Evolutionary conservation across 2,329 filamentous ascomycete species (phyloP).

Genomic region (Cadophora sp.): DNA sequence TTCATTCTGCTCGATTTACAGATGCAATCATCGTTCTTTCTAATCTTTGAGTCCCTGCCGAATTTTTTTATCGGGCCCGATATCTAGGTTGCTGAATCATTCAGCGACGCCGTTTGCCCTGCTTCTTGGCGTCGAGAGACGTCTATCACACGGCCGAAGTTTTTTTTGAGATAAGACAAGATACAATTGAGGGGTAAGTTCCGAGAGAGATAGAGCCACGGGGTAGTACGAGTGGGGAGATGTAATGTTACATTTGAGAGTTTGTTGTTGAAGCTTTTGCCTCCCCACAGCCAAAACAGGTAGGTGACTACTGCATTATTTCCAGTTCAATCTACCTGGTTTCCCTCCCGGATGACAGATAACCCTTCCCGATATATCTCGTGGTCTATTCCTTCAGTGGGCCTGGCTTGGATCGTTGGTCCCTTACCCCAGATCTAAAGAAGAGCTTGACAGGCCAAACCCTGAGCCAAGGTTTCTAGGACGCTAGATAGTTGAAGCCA

Average conservation of each 20-base stretch:
- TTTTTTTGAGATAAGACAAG: too few relatives aligned
- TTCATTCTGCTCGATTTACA: too few relatives aligned
- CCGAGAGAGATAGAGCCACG: neutral
- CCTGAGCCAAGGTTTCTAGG: too few relatives aligned
- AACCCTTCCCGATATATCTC: neutral
- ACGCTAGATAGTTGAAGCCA: too few relatives aligned
- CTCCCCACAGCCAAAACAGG: neutral
- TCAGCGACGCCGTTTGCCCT: too few relatives aligned
- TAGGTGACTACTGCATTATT: neutral
- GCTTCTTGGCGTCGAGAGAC: too few relatives aligned
- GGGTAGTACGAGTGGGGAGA: neutral
- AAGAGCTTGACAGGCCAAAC: neutral
- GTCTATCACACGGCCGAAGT: too few relatives aligned
- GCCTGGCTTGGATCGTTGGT: neutral
- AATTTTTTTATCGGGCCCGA: too few relatives aligned
- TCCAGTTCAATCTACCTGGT: neutral
- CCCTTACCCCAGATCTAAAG: neutral
- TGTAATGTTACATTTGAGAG: constrained; percentile 14
- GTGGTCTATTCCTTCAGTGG: neutral
- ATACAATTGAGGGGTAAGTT: neutral
- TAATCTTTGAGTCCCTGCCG: too few relatives aligned
- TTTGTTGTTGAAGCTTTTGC: neutral
- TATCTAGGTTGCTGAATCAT: too few relatives aligned
- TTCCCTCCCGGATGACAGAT: neutral
- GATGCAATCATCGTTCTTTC: too few relatives aligned